Conservation (phyloP, 805 yeast species). For the Nakazawaea wyomingensis region DNA sequence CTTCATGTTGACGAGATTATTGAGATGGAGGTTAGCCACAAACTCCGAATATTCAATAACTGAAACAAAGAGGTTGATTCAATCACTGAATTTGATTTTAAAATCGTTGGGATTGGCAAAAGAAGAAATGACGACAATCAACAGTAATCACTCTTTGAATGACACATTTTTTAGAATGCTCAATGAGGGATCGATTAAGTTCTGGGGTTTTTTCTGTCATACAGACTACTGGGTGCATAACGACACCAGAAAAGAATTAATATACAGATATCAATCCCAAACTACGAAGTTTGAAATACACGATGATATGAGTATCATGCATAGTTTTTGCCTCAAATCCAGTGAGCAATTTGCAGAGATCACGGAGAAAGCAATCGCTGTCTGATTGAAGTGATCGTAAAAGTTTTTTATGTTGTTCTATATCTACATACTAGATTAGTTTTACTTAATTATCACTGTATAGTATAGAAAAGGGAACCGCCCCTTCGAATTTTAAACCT, state of each 20-base stretch:
- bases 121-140: constrained; percentile 8
- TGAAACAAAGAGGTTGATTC: background rate
- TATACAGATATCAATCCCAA: background rate
- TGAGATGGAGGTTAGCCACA: constrained; percentile 1
- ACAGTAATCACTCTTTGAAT: background rate
- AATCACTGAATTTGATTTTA: background rate
- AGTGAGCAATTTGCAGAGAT: constrained; percentile 7
- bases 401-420: too few relatives aligned
- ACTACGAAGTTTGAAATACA: background rate
- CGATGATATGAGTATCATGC: constrained; percentile 3
- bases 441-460: background rate
- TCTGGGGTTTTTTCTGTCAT: constrained; percentile 9
- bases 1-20: background rate
- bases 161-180: background rate
- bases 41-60: background rate
- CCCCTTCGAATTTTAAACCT: background rate
- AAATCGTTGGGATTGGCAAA: constrained; percentile 8
- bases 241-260: background rate
- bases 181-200: background rate
- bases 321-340: constrained; percentile 6
- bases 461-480: too few relatives aligned
- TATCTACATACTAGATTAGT: background rate
- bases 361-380: background rate
- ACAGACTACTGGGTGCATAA: constrained; percentile 11
- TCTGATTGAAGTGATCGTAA: background rate